Percentiles rank a stretch among this genome's conserved stretches.
These are phyloP conservation scores for Rhizophora apiculata DNA, from an alignment of 345 rosid species.

Conservation along the genomic window DNA sequence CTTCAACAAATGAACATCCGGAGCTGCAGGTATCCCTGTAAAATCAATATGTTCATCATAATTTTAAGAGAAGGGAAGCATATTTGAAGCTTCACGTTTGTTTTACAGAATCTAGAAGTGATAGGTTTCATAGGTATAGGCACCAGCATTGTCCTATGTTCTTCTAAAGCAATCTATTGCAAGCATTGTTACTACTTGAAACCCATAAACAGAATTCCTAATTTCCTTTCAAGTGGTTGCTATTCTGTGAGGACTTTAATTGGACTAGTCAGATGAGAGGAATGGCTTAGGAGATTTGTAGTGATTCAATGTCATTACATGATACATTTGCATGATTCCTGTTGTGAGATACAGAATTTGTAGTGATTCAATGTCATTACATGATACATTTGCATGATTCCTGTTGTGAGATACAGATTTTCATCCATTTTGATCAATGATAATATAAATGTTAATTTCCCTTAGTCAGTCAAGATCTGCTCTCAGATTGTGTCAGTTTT, in stretches of 20 bases:
- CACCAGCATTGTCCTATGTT: not conserved
- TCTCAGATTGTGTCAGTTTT: no score
- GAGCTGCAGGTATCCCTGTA: conserved; percentile 52
- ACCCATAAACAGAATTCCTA: not conserved
- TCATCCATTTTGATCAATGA: no score
- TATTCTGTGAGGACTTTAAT: not conserved
- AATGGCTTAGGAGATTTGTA: no score
- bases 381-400: no score
- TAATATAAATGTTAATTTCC: no score
- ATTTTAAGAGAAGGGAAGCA: not conserved
- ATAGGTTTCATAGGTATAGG: not conserved
- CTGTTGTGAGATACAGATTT: no score
- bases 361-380: no score
- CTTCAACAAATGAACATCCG: conserved; percentile 77
- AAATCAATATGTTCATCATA: not conserved
- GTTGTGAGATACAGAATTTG: no score
- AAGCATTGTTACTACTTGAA: not conserved
- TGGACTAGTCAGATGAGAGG: no score
- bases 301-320: no score
- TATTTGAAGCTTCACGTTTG: not conserved
- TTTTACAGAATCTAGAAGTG: not conserved
- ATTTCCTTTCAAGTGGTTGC: not conserved
- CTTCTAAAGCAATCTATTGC: not conserved
- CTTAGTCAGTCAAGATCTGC: no score
- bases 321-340: no score